Evolutionary conservation across 2,329 filamentous ascomycete genomes (phyloP), one percentile per base, ranked within the genome.

Genomic region (Aspergillus costaricaensis): DNA sequence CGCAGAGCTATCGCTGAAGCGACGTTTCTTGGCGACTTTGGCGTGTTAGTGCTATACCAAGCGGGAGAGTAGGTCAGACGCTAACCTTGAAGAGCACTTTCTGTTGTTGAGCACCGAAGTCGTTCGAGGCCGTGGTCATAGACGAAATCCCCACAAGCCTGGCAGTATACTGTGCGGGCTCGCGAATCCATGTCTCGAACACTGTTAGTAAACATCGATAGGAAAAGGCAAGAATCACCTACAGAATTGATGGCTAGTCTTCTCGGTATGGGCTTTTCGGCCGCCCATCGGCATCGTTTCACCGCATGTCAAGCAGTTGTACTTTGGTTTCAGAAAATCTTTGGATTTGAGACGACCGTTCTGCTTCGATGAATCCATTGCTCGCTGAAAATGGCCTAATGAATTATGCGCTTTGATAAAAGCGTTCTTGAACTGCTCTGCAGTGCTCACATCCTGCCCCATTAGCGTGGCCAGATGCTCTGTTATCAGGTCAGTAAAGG

Each of bases 1-100:
- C 61, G 93, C 90, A 27, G 76, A 75, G 59, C 72, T 72, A 44
- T 76, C 72, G 53, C 68, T 71, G 38, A 73, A 70, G 49, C 74
- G 74, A 10, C 74, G 73, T 65, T 78, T 79, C 57, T 69, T 71
- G 23, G 67, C 58, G 47, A 60, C 72, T 72, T 30, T 52, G 49
- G 50, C 50, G 19, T 30, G 54, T 25, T 15, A 14, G 14, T 39
- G 4, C 2, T 30, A 15, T 7, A 52, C 25, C 43, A 19, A 23
- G 12, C 25, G 30, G 14, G 23, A 14, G 14, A 41, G 3, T 12
- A 27, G 5, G n/a, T 25, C 19, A 51, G 12, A 52, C 59, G 55
- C 53, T 47, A 58, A 67, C 70, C 63, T 62, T 70, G 60, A 27
- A 67, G 58, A 47, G 61, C 61, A 12, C 57, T 60, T 50, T 71